These are phyloP conservation scores for Scheffersomyces quercinus DNA, from an alignment of 1,139 yeast genomes.

Conservation along the genomic window DNA sequence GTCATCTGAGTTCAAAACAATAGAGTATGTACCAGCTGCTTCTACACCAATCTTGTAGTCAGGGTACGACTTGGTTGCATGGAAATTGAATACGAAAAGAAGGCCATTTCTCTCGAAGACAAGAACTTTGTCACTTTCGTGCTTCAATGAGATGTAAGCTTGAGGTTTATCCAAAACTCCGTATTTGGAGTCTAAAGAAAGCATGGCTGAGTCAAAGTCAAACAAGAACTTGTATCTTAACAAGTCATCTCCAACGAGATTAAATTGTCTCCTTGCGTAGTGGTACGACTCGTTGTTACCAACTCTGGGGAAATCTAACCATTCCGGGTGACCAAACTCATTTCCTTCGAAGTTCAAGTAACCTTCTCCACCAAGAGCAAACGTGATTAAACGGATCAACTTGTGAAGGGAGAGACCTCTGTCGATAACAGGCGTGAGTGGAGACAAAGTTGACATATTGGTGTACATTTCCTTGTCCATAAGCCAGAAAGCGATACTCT, in stretches of 20 bases:
- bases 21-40: conserved; percentile 68
- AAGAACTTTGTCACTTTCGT: conserved; percentile 84
- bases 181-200: conserved; percentile 65
- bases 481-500: conserved; percentile 94
- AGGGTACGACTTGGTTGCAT: conserved; percentile 77
- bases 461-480: conserved; percentile 99
- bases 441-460: conserved; percentile 79
- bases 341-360: conserved; percentile 95
- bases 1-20: conserved; percentile 76
- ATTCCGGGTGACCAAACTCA: conserved; percentile 98
- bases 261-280: conserved; percentile 94
- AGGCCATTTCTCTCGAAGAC: conserved; percentile 88
- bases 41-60: conserved; percentile 92
- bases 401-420: conserved; percentile 91
- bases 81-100: conserved; percentile 84
- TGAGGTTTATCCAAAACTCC: conserved; percentile 76
- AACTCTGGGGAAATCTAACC: conserved; percentile 94
- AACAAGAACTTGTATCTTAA: conserved; percentile 78
- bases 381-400: conserved; percentile 82
- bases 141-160: conserved; percentile 85
- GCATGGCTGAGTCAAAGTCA: conserved; percentile 83
- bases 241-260: conserved; percentile 74
- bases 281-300: conserved; percentile 89
- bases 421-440: conserved; percentile 74
- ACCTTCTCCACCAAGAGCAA: conserved; percentile 92